Base-by-base conservation (phyloP, 176 grass and related monocot genomes). In the Calamus simplicifolius region DNA sequence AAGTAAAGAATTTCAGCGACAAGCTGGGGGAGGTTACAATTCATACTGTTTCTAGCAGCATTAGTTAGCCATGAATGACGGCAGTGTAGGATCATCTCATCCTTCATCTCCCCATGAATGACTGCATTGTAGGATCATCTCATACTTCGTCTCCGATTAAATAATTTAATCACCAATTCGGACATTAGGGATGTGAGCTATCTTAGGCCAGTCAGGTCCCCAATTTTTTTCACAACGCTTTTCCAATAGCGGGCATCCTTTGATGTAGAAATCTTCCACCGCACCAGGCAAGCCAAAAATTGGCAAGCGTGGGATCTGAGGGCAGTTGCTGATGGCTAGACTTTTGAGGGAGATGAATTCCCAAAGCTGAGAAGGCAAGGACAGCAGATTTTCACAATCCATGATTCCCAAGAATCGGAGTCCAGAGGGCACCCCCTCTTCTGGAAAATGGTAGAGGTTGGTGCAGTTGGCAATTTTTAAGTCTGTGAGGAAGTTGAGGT, bases 231-330 rank as follows among this genome's bases (percentile, higher is more conserved):
- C 76, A 53, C 76, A 88, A 61, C 67, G 70, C 6, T 70, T 13
- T 4, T 21, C 53, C 52, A 88, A 31, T 52, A 73, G 49, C 4
- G 77, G 80, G 30, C 80, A 95, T 73, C 78, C 77, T 69, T 27
- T 71, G 50, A 95, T 77, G 30, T 76, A 63, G 28, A 85, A n/a
- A 35, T 88, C 89, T 73, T 77, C 73, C 50, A 88, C 13, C 23
- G 27, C 63, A 21, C 29, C 43, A 31, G 84, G 78, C 28, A 95
- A 71, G 55, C 63, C 77, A 4, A 66, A 19, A 21, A 63, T 25
- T 27, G 89, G 84, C 48, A 88, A 80, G 27, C 51, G 61, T 38
- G 61, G 25, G 64, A 95, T 73, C 59, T 57, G 67, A 57, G 81
- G 84, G 51, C 84, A 95, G 1, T 77, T 79, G 54, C 61, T 50